Evolutionary conservation across 2,329 filamentous ascomycete genomes (phyloP).

Genomic region (Aspergillus persii): DNA sequence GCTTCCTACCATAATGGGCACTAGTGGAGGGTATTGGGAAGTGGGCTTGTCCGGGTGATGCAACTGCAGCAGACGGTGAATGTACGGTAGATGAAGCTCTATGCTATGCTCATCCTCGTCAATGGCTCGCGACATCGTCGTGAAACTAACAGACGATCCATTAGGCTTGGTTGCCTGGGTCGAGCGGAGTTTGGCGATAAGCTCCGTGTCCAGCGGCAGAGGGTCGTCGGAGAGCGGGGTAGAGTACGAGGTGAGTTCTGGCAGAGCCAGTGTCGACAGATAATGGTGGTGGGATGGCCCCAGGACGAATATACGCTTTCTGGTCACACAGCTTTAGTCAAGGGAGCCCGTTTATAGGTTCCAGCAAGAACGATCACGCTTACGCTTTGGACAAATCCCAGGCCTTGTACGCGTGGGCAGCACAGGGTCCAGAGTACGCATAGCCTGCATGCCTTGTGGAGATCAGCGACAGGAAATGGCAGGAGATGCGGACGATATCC

Average conservation of each 20-base stretch:
- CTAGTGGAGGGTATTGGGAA: conserved; percentile 66
- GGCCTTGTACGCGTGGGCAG: conserved; percentile 90
- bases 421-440: conserved; percentile 83
- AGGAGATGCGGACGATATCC: background rate
- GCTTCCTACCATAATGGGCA: conserved; percentile 83
- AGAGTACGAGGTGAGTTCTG: conserved; percentile 59
- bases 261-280: conserved; percentile 72
- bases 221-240: conserved; percentile 45
- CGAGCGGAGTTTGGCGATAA: conserved; percentile 38
- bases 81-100: conserved; percentile 94
- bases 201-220: conserved; percentile 44
- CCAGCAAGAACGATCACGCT: conserved; percentile 21
- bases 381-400: conserved; percentile 76
- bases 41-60: conserved; percentile 49
- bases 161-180: conserved; percentile 28
- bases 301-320: conserved; percentile 85
- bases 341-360: background rate
- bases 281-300: conserved; percentile 90
- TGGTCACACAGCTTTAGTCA: conserved; percentile 28
- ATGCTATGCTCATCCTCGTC: conserved; percentile 89
- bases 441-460: conserved; percentile 84
- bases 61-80: conserved; percentile 71
- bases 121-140: conserved; percentile 58
- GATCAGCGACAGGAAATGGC: conserved; percentile 9
- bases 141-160: conserved; percentile 37